phyloP scores from a whole-genome alignment of 257 asterid genomes.

The Cinchona pubescens region DNA sequence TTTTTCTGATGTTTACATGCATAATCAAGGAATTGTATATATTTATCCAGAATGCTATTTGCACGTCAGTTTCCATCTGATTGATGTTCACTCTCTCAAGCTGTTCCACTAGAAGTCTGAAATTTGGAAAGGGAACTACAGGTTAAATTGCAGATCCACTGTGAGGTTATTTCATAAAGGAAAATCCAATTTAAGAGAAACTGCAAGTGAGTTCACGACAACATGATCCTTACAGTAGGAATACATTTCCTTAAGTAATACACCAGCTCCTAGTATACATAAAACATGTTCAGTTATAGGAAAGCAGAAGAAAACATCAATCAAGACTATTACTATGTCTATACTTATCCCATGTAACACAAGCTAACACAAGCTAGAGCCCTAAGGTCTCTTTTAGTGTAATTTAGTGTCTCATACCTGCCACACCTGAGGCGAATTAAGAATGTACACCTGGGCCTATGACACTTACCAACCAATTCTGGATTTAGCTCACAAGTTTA shows the following conservation, averaged over 20 bases:
- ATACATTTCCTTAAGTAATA: neutral
- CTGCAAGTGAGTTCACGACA: neutral
- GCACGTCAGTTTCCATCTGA: constrained; percentile 45
- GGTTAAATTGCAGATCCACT: neutral
- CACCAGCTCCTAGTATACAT: neutral
- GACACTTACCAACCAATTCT: neutral
- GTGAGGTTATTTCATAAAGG: neutral
- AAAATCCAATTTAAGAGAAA: neutral
- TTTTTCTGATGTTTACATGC: constrained; percentile 43
- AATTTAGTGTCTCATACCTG: neutral
- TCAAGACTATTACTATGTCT: neutral
- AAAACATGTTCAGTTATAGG: neutral
- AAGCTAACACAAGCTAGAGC: neutral
- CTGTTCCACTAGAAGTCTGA: constrained; percentile 58
- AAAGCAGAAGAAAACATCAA: neutral
- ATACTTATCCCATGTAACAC: neutral
- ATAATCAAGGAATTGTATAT: constrained; percentile 59
- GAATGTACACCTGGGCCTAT: neutral
- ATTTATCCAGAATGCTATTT: constrained; percentile 65
- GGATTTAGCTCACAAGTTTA: neutral
- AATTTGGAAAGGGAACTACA: constrained; percentile 8
- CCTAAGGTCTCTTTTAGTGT: neutral
- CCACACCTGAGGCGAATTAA: neutral
- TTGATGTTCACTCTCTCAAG: constrained; percentile 43
- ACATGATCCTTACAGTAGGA: neutral